Evolutionary conservation across 2,329 filamentous ascomycete genomes (phyloP), one percentile per base, ranked within the genome.

Genomic region (Massarina eburnea): DNA sequence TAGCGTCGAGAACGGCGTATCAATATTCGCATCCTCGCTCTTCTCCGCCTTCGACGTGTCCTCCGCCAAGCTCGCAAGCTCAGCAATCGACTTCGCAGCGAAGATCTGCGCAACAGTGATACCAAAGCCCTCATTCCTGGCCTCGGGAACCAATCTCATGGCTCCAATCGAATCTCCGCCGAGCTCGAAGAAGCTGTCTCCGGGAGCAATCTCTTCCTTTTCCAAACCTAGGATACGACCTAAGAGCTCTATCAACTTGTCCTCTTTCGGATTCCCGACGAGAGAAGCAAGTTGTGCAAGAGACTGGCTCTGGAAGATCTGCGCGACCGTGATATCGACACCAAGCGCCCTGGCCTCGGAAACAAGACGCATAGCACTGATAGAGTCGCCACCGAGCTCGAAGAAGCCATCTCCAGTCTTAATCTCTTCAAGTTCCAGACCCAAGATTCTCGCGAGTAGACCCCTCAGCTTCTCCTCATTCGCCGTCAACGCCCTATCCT

Each of bases 1-100:
- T 0, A 85, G 63, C 1, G 80, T 70, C 1, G 76, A 78, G 59
- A 83, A 84, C 0, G 80, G 74, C n/a, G 68, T 60, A 43, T 74
- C 64, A 1, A 59, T 33, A 21, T 66, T 46, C 1, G 62, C 46
- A 29, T 58, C 4, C 12, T 8, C 4, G 3, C 19, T 14, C 14
- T 10, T 21, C n/a, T 4, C 38, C 26, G 12, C 18, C 8, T 24
- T 9, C 12, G 24, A 19, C 15, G 49, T 18, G 41, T 59, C 26
- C 39, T 42, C 20, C 1, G 59, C 62, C 3, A 52, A 19, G 3
- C 57, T 47, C 41, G 64, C 63, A 43, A 69, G 53, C 22, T 62
- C 59, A 12, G 61, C 54, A 4, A 79, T 64, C 14, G 73, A 64
- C 73, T 73, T 54, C 48, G 59, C 62, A 30, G 62, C 55, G 50